Conservation (phyloP, 2,329 filamentous ascomycete species). For the Sporothrix brasiliensis region DNA sequence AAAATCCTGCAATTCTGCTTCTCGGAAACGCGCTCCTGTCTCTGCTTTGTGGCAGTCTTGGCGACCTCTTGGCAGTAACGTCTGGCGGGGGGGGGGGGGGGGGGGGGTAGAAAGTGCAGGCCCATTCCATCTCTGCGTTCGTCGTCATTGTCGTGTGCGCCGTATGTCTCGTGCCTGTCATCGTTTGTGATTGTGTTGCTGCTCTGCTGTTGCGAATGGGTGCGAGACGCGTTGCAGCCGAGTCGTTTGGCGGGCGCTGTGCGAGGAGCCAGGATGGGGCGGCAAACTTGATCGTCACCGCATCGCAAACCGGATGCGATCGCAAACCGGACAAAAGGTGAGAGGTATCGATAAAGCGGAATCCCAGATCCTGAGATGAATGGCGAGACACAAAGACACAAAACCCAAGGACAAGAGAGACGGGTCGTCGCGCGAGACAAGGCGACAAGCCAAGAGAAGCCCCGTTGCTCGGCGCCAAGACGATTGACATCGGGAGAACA, state of each 20-base stretch:
- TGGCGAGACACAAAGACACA: constrained; percentile 6
- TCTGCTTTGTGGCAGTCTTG: constrained; percentile 25
- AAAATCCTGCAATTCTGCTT: constrained; percentile 25
- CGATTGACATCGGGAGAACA: constrained; percentile 18
- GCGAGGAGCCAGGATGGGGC: constrained; percentile 5
- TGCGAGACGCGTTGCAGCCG: constrained; percentile 10
- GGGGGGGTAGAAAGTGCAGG: neutral
- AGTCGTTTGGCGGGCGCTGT: neutral
- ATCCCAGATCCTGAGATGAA: neutral
- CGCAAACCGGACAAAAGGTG: neutral
- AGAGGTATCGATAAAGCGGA: neutral
- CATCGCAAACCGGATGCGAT: neutral
- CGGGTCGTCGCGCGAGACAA: constrained; percentile 30
- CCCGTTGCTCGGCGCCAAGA: constrained; percentile 32
- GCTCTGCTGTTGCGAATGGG: constrained; percentile 5
- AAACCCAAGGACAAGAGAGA: neutral
- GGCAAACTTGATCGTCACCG: neutral
- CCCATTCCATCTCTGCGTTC: neutral
- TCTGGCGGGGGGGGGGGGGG: too few relatives aligned
- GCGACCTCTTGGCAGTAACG: constrained; percentile 26
- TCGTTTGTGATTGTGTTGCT: constrained; percentile 12
- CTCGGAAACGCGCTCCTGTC: neutral
- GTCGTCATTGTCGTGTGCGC: neutral
- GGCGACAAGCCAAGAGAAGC: constrained; percentile 28
- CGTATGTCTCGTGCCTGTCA: neutral